These are phyloP conservation scores for Asterochloris sp. DNA, from an alignment of 139 green algal genomes.

Conservation along the genomic window DNA sequence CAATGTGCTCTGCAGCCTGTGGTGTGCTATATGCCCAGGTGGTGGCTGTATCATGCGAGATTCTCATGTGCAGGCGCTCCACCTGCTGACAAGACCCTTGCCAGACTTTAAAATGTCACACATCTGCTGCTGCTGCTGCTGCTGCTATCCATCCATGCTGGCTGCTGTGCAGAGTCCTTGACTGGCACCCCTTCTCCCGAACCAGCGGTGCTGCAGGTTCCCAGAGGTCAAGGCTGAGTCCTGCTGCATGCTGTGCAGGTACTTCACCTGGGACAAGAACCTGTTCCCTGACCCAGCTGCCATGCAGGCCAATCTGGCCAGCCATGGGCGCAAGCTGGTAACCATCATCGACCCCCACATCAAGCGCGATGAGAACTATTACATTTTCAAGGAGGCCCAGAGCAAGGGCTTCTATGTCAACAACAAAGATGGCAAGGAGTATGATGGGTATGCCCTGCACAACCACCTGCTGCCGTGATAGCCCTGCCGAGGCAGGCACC, in stretches of 20 bases:
- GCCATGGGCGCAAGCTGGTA: constrained; percentile 85
- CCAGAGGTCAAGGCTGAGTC: not conserved
- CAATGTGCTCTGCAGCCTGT: too few species aligned
- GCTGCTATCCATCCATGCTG: too few species aligned
- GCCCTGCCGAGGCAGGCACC: too few species aligned
- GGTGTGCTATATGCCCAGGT: too few species aligned
- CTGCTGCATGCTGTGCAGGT: constrained; percentile 45
- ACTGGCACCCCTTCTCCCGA: too few species aligned
- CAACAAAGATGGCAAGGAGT: constrained; percentile 78
- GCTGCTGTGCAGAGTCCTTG: too few species aligned
- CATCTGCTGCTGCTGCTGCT: too few species aligned
- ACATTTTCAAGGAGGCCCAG: constrained; percentile 83
- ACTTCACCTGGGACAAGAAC: constrained; percentile 95
- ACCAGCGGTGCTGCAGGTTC: too few species aligned
- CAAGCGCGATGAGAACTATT: constrained; percentile 85
- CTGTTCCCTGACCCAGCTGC: constrained; percentile 77
- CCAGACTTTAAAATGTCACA: too few species aligned
- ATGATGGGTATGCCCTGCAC: constrained; percentile 71
- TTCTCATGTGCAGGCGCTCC: too few species aligned
- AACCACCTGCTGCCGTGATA: not conserved
- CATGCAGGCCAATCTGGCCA: constrained; percentile 78
- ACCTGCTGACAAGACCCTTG: too few species aligned
- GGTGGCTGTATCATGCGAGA: too few species aligned
- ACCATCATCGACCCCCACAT: constrained; percentile 99
- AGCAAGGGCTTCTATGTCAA: constrained; percentile 82